These are phyloP conservation scores for Penicillium sp. DNA, from an alignment of 2,329 filamentous ascomycete species.

Conservation along the genomic window DNA sequence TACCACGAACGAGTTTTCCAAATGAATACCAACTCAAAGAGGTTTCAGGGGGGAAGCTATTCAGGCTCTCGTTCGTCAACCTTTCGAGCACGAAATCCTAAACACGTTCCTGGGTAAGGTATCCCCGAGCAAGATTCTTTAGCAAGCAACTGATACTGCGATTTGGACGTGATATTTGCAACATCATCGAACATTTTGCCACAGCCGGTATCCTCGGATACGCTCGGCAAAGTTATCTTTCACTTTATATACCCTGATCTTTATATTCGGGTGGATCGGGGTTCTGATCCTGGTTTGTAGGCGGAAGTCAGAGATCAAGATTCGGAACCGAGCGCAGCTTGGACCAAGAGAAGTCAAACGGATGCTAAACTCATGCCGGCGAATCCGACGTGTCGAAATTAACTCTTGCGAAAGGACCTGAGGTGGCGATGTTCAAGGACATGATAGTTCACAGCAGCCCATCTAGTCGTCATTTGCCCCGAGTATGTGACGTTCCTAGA, in stretches of 20 bases:
- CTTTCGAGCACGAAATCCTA: too few relatives aligned
- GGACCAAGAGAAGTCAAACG: not conserved
- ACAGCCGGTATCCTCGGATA: too few relatives aligned
- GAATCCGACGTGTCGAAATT: not conserved
- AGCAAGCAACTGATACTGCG: too few relatives aligned
- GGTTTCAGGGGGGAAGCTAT: too few relatives aligned
- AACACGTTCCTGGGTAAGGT: too few relatives aligned
- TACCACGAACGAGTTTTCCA: too few relatives aligned
- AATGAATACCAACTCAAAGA: too few relatives aligned
- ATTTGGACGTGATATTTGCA: too few relatives aligned
- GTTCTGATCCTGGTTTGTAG: not conserved
- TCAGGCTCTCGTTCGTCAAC: too few relatives aligned
- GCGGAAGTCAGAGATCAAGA: not conserved
- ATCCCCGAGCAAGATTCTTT: too few relatives aligned
- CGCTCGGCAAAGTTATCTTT: too few relatives aligned
- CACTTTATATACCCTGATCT: not conserved
- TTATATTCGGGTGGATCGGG: not conserved
- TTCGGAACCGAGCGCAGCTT: not conserved
- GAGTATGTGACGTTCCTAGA: not conserved
- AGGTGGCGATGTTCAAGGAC: not conserved
- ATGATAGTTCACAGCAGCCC: not conserved
- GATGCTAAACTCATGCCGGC: not conserved
- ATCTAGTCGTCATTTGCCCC: not conserved
- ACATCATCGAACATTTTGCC: too few relatives aligned
- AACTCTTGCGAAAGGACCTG: not conserved